A percentile compares a stretch with the other conserved stretches of the same genome.
phyloP scores from a whole-genome alignment of 1,284 basidiomycete genomes.

The Heterobasidion occidentale region DNA sequence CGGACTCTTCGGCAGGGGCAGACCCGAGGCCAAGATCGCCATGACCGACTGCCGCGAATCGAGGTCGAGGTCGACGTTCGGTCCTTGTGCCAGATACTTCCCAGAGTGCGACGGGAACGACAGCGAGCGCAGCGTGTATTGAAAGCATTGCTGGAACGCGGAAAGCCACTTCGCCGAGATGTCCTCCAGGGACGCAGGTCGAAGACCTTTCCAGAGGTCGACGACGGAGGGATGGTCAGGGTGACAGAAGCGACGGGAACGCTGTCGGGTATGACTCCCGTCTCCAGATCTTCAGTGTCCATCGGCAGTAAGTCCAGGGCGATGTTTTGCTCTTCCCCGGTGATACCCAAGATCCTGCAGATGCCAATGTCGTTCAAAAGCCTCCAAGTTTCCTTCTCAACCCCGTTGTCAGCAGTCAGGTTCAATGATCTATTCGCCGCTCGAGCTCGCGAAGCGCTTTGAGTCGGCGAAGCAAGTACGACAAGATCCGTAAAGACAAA shows the following conservation, averaged over 20 bases:
- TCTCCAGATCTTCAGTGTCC: conserved; percentile 31
- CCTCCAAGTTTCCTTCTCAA: conserved; percentile 27
- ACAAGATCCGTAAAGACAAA: conserved; percentile 50
- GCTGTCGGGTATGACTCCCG: conserved; percentile 31
- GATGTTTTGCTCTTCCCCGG: conserved; percentile 23
- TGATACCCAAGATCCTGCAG: conserved; percentile 43
- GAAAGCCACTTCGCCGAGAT: conserved; percentile 32
- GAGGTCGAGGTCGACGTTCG: conserved; percentile 24
- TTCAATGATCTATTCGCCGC: not conserved
- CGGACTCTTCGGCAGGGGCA: conserved; percentile 63
- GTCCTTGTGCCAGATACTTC: conserved; percentile 22
- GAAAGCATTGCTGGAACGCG: conserved; percentile 44
- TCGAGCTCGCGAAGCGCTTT: conserved; percentile 24
- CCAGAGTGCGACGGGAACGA: conserved; percentile 35
- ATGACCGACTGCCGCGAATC: conserved; percentile 40
- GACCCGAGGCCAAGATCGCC: conserved; percentile 47
- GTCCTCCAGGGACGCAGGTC: conserved; percentile 9
- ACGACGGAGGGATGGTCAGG: conserved; percentile 20
- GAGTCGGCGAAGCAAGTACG: conserved; percentile 26
- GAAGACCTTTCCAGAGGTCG: conserved; percentile 4
- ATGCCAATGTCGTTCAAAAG: conserved; percentile 47
- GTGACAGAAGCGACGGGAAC: conserved; percentile 29
- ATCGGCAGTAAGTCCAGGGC: conserved; percentile 51
- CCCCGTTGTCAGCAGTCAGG: conserved; percentile 14
- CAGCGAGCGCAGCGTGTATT: conserved; percentile 43